Base-by-base conservation (phyloP, 768 basidiomycete genomes). In the Phallus indusiatus region DNA sequence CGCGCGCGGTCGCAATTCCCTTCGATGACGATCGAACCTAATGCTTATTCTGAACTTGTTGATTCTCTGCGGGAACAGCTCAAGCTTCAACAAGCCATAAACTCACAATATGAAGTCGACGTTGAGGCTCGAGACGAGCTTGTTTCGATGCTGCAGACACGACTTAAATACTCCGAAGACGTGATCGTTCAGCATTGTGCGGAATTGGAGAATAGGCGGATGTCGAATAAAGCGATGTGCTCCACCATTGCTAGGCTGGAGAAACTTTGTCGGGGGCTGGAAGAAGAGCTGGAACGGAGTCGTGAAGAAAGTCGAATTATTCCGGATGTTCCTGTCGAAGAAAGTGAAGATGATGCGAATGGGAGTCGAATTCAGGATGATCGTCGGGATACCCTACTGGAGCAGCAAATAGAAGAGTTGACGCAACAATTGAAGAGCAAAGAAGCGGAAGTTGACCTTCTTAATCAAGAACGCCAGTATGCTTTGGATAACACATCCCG, bases 221-320 rank as follows among this genome's bases (percentile, higher is more conserved):
- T 61, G 16, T 73, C 79, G 0, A 68, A 88, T 35, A 74, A 78
- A 42, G 72, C 72, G 17, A 89, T 87, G 84, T 86, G 84, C 74
- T 87, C 86, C 74, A 88, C 87, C 63, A 84, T 90, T 2, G 75
- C 76, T 55, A 87, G 90, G 62, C 72, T 92, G 51, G 88, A 91
- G 71, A 78, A 75, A 62, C 74, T 81, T 61, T 84, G 84, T 55
- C 77, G 82, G 16, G 72, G 75, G 58, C 75, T 86, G 33, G 88
- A 95, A 74, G 92, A 94, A 67, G 88, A 94, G 67, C 88, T 94
- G 28, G 94, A 97, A 61, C 77, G 81, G 7, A 87, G 86, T 47
- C 78, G 92, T 46, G 84, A 88, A 64, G 89, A 90, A 66, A 89
- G 85, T 65, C 42, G 42, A 12, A 42, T 10, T 42, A 42, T 10